Percentiles rank a stretch among this genome's conserved stretches.
Evolutionary conservation across 495 filamentous ascomycete genomes (phyloP).

Genomic region (Bacidia rubella): DNA sequence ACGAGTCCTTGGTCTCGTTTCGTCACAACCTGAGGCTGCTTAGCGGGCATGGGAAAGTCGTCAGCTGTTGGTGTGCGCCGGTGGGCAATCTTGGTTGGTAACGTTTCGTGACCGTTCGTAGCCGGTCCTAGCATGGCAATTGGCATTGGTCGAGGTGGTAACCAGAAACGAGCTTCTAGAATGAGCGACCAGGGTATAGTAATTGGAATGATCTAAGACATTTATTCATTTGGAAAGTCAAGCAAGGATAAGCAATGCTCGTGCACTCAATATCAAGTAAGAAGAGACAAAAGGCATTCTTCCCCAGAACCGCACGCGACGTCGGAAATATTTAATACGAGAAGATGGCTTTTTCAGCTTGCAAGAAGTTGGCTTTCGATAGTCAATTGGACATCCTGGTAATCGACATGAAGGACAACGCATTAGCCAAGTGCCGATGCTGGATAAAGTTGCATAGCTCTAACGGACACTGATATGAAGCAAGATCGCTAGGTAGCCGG

Average conservation of each 20-base stretch:
- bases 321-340: neutral
- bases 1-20: constrained; percentile 17
- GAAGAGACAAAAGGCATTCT: neutral
- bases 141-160: neutral
- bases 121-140: neutral
- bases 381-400: neutral
- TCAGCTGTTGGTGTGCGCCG: constrained; percentile 14
- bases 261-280: neutral
- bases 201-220: neutral
- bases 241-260: neutral
- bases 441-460: too few relatives aligned
- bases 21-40: neutral
- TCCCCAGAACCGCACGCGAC: neutral
- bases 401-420: too few relatives aligned
- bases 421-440: too few relatives aligned
- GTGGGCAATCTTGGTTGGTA: neutral
- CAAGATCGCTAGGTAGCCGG: neutral
- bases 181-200: too few relatives aligned
- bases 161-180: neutral
- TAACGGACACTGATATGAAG: neutral
- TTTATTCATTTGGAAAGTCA: neutral
- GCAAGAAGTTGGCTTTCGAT: neutral
- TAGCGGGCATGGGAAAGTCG: constrained; percentile 14
- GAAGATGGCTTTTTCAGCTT: neutral
- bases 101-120: neutral